Evolutionary conservation across 352 stramenopile species (phyloP).

Genomic region (Hyaloperonospora brassicae): DNA sequence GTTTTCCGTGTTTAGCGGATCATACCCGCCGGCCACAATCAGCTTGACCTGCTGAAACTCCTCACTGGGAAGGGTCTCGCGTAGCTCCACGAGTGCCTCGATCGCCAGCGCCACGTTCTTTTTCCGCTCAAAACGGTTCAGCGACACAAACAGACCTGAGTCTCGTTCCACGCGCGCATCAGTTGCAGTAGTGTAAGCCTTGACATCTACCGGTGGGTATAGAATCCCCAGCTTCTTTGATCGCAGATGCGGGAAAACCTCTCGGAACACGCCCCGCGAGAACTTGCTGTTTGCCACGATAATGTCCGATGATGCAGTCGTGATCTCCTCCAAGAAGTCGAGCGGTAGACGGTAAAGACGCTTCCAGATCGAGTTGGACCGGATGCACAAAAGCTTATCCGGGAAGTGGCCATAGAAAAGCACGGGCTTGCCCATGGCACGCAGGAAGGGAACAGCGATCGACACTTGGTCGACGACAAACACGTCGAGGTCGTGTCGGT

Average conservation of each 20-base stretch:
- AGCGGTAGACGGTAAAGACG: conserved; percentile 87
- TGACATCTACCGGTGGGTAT: conserved; percentile 91
- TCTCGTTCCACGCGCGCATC: conserved; percentile 30
- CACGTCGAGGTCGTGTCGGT: conserved; percentile 49
- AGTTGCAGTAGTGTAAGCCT: conserved; percentile 41
- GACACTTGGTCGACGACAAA: conserved; percentile 83
- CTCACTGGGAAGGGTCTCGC: conserved; percentile 27
- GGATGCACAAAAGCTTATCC: conserved; percentile 91
- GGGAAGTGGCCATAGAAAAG: conserved; percentile 99
- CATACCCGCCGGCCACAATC: conserved; percentile 94
- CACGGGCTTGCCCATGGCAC: conserved; percentile 70
- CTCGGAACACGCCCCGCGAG: conserved; percentile 85
- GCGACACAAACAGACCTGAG: conserved; percentile 84
- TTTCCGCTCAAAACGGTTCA: conserved; percentile 99
- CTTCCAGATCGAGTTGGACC: conserved; percentile 60
- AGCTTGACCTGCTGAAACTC: conserved; percentile 65
- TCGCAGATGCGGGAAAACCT: conserved; percentile 79
- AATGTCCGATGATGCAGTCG: conserved; percentile 87
- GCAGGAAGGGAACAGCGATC: conserved; percentile 67
- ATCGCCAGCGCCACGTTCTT: conserved; percentile 93
- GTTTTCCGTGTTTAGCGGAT: conserved; percentile 94
- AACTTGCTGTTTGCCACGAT: conserved; percentile 97
- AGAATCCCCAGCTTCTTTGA: conserved; percentile 76
- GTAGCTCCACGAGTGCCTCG: conserved; percentile 61
- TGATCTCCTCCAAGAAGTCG: conserved; percentile 91